These are phyloP conservation scores for Pneumocystis wakefieldiae DNA, from an alignment of 1,139 yeast species.

Conservation along the genomic window DNA sequence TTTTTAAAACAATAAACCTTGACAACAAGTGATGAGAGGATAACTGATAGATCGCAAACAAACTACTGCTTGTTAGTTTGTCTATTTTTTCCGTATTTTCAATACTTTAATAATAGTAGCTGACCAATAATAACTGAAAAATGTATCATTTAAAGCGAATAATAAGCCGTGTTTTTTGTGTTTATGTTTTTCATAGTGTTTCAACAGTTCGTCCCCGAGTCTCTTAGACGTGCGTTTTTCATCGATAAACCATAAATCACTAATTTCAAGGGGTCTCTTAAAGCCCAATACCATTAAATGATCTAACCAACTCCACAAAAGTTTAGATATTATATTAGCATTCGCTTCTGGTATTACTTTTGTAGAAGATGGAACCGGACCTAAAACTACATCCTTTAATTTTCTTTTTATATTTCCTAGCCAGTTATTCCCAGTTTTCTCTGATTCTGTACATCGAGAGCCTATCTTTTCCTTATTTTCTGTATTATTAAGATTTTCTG, in stretches of 20 bases:
- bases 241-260: conserved; percentile 44
- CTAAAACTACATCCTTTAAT: neutral
- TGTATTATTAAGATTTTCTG: neutral
- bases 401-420: neutral
- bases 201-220: conserved; percentile 33
- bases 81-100: neutral
- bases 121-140: conserved; percentile 34
- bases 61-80: conserved; percentile 8
- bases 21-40: conserved; percentile 37
- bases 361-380: neutral
- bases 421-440: neutral
- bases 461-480: neutral
- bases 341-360: conserved; percentile 14
- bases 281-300: conserved; percentile 74
- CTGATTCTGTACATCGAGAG: neutral
- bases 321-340: conserved; percentile 66
- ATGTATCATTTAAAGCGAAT: conserved; percentile 41
- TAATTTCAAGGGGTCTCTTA: conserved; percentile 46
- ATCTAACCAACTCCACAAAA: conserved; percentile 87
- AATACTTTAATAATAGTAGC: conserved; percentile 30
- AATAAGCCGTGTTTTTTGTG: conserved; percentile 25
- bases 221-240: conserved; percentile 29
- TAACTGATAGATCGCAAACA: conserved; percentile 36
- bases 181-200: conserved; percentile 28
- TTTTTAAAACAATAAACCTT: conserved; percentile 21